phyloP scores from a whole-genome alignment of 2,329 filamentous ascomycete genomes.

The Cryphonectria parasitica region DNA sequence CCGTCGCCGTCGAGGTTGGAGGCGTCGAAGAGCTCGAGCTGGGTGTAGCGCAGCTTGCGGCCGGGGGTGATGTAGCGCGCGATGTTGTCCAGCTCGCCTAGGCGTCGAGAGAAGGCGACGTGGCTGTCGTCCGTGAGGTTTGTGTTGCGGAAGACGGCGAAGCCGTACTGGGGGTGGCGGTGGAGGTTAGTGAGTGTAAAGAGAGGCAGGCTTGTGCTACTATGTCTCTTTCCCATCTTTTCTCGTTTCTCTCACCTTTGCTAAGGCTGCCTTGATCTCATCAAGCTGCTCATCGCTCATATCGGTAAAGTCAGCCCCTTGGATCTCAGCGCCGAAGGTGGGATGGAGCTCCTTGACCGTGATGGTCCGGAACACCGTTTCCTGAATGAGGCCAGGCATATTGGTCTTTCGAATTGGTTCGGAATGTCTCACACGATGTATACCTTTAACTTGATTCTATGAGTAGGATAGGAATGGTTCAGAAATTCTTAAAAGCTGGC shows the following conservation, averaged over 20 bases:
- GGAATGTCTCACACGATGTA: neutral
- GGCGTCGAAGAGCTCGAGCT: conserved; percentile 60
- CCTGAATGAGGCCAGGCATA: conserved; percentile 38
- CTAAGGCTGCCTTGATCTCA: conserved; percentile 39
- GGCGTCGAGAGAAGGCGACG: conserved; percentile 51
- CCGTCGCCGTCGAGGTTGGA: conserved; percentile 57
- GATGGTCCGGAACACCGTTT: conserved; percentile 33
- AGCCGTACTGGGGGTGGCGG: conserved; percentile 39
- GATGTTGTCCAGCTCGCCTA: conserved; percentile 61
- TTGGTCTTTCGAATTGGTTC: neutral
- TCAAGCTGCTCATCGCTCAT: conserved; percentile 39
- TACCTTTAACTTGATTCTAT: neutral
- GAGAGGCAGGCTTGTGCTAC: neutral
- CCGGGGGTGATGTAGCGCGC: conserved; percentile 51
- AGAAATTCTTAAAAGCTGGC: neutral
- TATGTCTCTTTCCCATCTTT: neutral
- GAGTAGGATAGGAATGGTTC: too few species aligned
- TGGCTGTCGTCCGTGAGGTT: conserved; percentile 54
- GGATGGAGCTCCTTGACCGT: conserved; percentile 33
- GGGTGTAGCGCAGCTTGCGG: conserved; percentile 50
- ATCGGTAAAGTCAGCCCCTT: conserved; percentile 39
- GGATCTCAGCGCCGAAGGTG: conserved; percentile 37
- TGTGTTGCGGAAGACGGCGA: conserved; percentile 55
- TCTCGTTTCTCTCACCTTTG: conserved; percentile 36
- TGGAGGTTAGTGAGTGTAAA: neutral